A percentile compares a stretch with the other conserved stretches of the same genome.
Conservation (phyloP, 768 basidiomycete genomes). For the Tylopilus intermedius region DNA sequence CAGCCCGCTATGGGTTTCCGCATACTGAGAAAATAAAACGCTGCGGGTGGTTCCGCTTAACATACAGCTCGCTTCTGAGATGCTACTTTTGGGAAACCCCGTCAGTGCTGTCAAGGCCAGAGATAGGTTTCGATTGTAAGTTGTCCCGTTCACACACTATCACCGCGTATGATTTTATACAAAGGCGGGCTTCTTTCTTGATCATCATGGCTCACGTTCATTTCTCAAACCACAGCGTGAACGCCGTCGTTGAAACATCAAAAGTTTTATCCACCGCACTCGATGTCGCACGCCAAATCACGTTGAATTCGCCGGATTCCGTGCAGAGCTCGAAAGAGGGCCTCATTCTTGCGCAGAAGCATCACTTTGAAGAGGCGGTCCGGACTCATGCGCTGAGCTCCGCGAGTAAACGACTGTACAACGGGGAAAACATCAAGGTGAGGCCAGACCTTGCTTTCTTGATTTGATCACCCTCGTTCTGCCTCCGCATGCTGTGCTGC, state of each 20-base stretch:
- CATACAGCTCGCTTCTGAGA: conserved; percentile 64
- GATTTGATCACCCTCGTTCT: neutral
- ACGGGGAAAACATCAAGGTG: conserved; percentile 68
- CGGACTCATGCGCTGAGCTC: conserved; percentile 40
- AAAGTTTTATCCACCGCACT: conserved; percentile 59
- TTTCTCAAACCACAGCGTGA: conserved; percentile 47
- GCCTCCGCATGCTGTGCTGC: neutral
- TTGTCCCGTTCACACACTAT: conserved; percentile 20
- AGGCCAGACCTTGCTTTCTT: conserved; percentile 11
- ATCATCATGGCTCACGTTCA: conserved; percentile 12
- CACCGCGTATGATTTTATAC: conserved; percentile 9
- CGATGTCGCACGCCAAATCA: conserved; percentile 53
- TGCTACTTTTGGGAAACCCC: conserved; percentile 69
- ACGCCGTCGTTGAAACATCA: conserved; percentile 54
- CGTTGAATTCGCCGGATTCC: conserved; percentile 69
- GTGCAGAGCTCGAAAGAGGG: conserved; percentile 74
- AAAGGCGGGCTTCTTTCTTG: conserved; percentile 7
- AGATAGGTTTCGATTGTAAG: conserved; percentile 71
- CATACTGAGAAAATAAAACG: conserved; percentile 11
- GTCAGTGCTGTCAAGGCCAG: conserved; percentile 65
- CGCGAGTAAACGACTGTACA: conserved; percentile 50
- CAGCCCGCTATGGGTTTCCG: conserved; percentile 7
- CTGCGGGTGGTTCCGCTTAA: neutral
- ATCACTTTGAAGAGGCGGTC: conserved; percentile 50
- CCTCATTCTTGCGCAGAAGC: conserved; percentile 50